phyloP scores from a whole-genome alignment of 78 protist genomes.

The Dictyostelium citrinum region DNA sequence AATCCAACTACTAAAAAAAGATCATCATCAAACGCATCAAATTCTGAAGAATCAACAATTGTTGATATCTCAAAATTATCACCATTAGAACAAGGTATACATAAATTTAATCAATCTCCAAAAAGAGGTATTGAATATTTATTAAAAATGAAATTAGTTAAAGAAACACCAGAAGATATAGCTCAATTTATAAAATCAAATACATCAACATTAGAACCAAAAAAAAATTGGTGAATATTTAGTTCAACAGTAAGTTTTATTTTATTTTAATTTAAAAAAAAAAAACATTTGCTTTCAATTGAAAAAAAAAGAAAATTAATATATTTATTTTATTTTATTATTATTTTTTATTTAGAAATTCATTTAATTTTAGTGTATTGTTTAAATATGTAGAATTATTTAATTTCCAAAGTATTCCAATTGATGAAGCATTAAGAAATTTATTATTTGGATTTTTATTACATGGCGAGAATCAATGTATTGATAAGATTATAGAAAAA shows the following conservation, averaged over 20 bases:
- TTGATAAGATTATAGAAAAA: slow-evolving; percentile 97
- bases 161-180: slow-evolving; percentile 81
- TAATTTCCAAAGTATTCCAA: slow-evolving; percentile 70
- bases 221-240: slow-evolving; percentile 92
- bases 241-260: slow-evolving; percentile 73
- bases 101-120: slow-evolving; percentile 15
- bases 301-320: not conserved
- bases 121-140: slow-evolving; percentile 51
- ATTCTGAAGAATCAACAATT: not conserved
- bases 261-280: too few relatives aligned
- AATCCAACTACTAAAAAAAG: not conserved
- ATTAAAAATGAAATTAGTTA: not conserved
- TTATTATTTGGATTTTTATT: slow-evolving; percentile 88
- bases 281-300: too few relatives aligned
- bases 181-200: slow-evolving; percentile 85
- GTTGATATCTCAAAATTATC: not conserved
- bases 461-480: slow-evolving; percentile 97
- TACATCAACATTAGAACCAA: slow-evolving; percentile 83
- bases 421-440: slow-evolving; percentile 91
- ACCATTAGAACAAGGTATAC: slow-evolving; percentile 31
- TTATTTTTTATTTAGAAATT: slow-evolving; percentile 11
- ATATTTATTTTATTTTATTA: not conserved
- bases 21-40: not conserved
- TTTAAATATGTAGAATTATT: slow-evolving; percentile 89
- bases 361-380: slow-evolving; percentile 81